Conservation (phyloP, 2,329 filamentous ascomycete species). For the Colletotrichum echinochloae region DNA sequence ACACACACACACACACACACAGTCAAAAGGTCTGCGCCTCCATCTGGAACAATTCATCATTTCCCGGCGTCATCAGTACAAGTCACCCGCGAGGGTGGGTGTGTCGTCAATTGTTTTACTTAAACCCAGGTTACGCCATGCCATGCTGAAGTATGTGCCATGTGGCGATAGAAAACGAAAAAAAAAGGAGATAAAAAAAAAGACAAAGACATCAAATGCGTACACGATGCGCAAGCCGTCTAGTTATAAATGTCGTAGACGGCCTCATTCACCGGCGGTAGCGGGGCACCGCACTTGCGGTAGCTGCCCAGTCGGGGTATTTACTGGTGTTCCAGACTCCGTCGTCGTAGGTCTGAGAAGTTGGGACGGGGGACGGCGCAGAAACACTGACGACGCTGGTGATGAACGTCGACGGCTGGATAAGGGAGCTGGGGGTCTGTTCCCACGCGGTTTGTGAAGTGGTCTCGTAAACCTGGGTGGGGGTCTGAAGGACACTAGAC, state of each 20-base stretch:
- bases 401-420: conserved; percentile 38
- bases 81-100: background rate
- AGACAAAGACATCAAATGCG: too few relatives aligned
- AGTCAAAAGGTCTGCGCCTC: background rate
- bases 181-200: too few relatives aligned
- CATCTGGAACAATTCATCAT: conserved; percentile 32
- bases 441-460: conserved; percentile 38
- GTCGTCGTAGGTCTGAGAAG: conserved; percentile 52
- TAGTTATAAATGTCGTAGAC: background rate
- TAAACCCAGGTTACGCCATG: conserved; percentile 2
- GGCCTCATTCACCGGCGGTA: conserved; percentile 30
- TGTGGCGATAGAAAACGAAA: background rate
- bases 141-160: background rate
- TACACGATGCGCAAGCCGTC: background rate
- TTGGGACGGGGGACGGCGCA: conserved; percentile 42
- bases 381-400: conserved; percentile 41
- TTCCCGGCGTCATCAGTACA: conserved; percentile 27
- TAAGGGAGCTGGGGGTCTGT: conserved; percentile 28
- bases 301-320: conserved; percentile 59
- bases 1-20: too few relatives aligned
- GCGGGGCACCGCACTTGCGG: conserved; percentile 41
- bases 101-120: background rate
- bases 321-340: conserved; percentile 59
- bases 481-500: background rate
- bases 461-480: conserved; percentile 39